Base-by-base conservation (phyloP, 768 basidiomycete genomes). In the Rhodotorula paludigena region DNA sequence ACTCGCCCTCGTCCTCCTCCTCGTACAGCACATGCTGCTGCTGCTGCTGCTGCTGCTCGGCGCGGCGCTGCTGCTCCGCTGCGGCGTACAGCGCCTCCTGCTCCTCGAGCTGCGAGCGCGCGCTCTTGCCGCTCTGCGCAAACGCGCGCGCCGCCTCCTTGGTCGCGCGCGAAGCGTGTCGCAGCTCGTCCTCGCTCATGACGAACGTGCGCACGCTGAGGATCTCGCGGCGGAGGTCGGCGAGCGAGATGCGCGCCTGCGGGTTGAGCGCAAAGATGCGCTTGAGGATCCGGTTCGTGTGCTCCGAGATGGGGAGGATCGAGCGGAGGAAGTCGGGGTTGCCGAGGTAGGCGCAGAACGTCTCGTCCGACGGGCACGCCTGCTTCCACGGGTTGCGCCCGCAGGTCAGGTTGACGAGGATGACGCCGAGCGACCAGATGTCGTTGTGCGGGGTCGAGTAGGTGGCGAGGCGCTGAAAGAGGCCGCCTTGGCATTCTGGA, bases 371-470 rank as follows among this genome's bases (percentile, higher is more conserved):
- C 11, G 77, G 73, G 61, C 81, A 84, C 7, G 89, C 89, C 72
- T 84, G 82, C 59, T 83, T 81, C 91, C 90, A 92, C 18, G 89
- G 88, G 72, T 86, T 86, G 33, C 87, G 83, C 25, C 86, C 86
- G 61, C 86, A 86, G 54, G 88, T 85, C 80, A 94, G 84, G 78
- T 90, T 92, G 72, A 87, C 82, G 78, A 82, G 67, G 81, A 81
- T 72, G 78, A 97, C 91, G 41, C 92, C 94, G 51, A 98, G 81
- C 14, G 92, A 92, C 94, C 94, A 99, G 71, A 97, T 84, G 78
- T 99, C 94, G 78, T 96, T 97, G 77, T 84, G 85, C 72, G 85
- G 83, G 15, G 75, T 90, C 14, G 88, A 88, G 80, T 99, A 81
- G 9, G 84, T 72, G 81, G 70, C 74, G 32, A 78, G 72, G 28